Evolutionary conservation across 768 basidiomycete genomes (phyloP).

Genomic region (Phlebiopsis flavidoalba): DNA sequence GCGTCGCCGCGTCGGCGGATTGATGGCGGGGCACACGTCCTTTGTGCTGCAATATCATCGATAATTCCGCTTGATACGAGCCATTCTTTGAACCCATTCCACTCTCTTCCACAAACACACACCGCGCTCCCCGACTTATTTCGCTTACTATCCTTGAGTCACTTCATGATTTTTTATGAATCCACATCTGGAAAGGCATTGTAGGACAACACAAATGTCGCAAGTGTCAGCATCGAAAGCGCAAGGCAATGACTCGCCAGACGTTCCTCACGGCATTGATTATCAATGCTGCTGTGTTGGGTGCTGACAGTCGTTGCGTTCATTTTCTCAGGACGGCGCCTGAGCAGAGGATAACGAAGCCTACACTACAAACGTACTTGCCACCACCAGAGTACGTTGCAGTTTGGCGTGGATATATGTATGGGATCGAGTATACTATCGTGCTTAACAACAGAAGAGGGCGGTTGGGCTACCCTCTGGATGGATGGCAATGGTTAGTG

Average conservation of each 20-base stretch:
- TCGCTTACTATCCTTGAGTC: too few relatives aligned
- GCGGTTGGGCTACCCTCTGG: conserved; percentile 38
- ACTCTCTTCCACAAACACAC: too few relatives aligned
- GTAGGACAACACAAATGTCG: conserved; percentile 1
- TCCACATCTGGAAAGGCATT: background rate
- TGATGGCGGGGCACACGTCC: too few relatives aligned
- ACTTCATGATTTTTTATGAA: too few relatives aligned
- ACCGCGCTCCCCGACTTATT: too few relatives aligned
- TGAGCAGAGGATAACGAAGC: conserved; percentile 54
- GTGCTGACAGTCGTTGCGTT: conserved; percentile 50
- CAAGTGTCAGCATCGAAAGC: conserved; percentile 5
- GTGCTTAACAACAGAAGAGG: conserved; percentile 32
- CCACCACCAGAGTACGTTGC: conserved; percentile 47
- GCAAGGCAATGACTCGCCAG: conserved; percentile 29
- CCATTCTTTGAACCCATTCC: too few relatives aligned
- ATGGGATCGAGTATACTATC: background rate
- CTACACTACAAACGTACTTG: conserved; percentile 55
- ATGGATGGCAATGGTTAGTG: conserved; percentile 48
- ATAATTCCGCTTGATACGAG: too few relatives aligned
- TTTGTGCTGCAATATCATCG: too few relatives aligned
- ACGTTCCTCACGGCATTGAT: conserved; percentile 60
- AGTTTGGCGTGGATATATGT: too few relatives aligned
- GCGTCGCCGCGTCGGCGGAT: too few relatives aligned
- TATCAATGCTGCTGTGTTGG: conserved; percentile 43
- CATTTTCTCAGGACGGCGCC: conserved; percentile 47